A percentile compares a stretch with the other conserved stretches of the same genome.
Evolutionary conservation across 2,329 filamentous ascomycete genomes (phyloP).

Genomic region (Berkeleyomyces rouxiae): DNA sequence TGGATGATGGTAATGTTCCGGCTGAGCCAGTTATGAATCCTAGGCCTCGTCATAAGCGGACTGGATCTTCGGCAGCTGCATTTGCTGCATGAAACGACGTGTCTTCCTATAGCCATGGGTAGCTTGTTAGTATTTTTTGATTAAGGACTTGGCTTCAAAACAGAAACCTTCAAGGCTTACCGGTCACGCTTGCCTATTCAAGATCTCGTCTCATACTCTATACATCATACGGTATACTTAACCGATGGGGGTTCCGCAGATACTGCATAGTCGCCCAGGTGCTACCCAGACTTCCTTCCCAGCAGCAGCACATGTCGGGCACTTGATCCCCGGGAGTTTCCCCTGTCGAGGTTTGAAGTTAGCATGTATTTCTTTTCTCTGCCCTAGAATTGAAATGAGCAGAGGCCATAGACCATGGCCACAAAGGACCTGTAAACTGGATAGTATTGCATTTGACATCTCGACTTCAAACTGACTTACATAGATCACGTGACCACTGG

Average conservation of each 20-base stretch:
- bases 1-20: no score
- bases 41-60: no score
- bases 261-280: conserved; percentile 33
- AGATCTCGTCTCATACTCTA: not conserved
- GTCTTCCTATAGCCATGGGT: no score
- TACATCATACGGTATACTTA: conserved; percentile 12
- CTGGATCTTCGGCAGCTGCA: no score
- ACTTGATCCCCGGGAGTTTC: conserved; percentile 33
- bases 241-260: conserved; percentile 31
- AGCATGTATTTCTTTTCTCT: no score
- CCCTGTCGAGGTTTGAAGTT: not conserved
- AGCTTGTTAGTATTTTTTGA: no score
- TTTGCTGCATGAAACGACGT: no score
- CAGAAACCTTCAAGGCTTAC: not conserved
- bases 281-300: conserved; percentile 41
- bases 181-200: not conserved
- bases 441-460: not conserved
- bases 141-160: not conserved
- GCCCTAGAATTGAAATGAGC: no score
- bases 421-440: no score
- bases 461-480: not conserved
- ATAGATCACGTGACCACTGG: not conserved
- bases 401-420: no score
- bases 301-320: conserved; percentile 31
- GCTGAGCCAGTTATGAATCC: no score